Evolutionary conservation across 2,329 filamentous ascomycete genomes (phyloP).

Genomic region (Fusarium nodosum): DNA sequence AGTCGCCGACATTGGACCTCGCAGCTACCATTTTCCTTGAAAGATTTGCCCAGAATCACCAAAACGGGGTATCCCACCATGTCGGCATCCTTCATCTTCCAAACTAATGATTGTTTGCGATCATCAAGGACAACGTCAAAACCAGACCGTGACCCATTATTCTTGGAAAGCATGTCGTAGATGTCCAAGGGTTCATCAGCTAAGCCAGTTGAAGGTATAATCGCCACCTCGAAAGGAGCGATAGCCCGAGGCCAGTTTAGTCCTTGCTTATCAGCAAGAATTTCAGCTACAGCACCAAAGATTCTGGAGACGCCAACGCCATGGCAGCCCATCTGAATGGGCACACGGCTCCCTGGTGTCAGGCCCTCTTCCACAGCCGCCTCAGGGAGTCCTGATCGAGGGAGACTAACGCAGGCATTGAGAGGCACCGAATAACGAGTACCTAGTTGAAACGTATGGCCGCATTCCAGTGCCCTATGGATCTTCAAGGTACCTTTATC

Average conservation of each 20-base stretch:
- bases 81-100: conserved; percentile 93
- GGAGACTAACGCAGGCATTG: conserved; percentile 68
- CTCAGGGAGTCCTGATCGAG: conserved; percentile 41
- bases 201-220: conserved; percentile 68
- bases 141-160: conserved; percentile 25
- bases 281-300: conserved; percentile 86
- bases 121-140: conserved; percentile 83
- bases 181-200: conserved; percentile 67
- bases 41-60: conserved; percentile 81
- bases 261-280: conserved; percentile 77
- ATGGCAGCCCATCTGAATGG: conserved; percentile 95
- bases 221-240: conserved; percentile 83
- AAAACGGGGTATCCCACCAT: conserved; percentile 88
- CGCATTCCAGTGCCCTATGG: conserved; percentile 86
- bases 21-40: conserved; percentile 69
- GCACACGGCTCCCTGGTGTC: conserved; percentile 54
- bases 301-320: conserved; percentile 94
- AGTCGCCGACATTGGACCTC: conserved; percentile 85
- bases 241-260: conserved; percentile 91
- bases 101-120: conserved; percentile 74
- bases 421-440: conserved; percentile 87
- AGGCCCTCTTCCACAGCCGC: conserved; percentile 26
- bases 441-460: conserved; percentile 94
- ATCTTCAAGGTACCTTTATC: conserved; percentile 71
- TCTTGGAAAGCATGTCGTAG: conserved; percentile 70